Percentiles rank a stretch among this genome's conserved stretches.
Conservation (phyloP, 1,284 basidiomycete species). For the Wallemia mellicola region DNA sequence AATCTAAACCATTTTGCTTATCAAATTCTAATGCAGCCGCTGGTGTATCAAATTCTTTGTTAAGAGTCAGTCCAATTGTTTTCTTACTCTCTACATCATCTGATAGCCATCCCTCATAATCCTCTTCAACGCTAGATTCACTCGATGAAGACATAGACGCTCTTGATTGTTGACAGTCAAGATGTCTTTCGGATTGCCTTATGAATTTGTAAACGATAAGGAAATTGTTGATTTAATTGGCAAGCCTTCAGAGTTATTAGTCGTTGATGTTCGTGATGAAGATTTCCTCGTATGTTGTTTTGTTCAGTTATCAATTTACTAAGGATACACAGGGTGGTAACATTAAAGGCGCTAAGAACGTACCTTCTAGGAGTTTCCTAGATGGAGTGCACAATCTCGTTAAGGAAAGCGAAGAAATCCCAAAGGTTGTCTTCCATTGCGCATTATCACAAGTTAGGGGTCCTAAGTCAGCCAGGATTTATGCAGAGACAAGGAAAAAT, state of each 20-base stretch:
- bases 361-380: conserved; percentile 10
- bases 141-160: not conserved
- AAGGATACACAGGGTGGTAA: conserved; percentile 10
- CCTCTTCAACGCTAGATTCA: not conserved
- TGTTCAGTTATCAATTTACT: not conserved
- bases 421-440: conserved; percentile 15
- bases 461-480: conserved; percentile 13
- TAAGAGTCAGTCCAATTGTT: not conserved
- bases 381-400: conserved; percentile 10
- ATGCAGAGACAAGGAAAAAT: not conserved
- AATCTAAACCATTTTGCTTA: conserved; percentile 7
- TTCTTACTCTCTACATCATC: not conserved
- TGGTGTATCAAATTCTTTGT: not conserved
- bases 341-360: conserved; percentile 11
- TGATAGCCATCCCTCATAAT: not conserved
- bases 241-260: not conserved
- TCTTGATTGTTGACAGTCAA: not conserved
- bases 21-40: not conserved
- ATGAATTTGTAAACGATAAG: not conserved
- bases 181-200: not conserved
- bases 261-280: not conserved
- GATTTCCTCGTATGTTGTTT: not conserved
- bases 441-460: conserved; percentile 12
- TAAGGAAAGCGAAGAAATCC: conserved; percentile 3
- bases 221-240: not conserved